A percentile compares a stretch with the other conserved stretches of the same genome.
Conservation (phyloP, 2,329 filamentous ascomycete species). For the Diaporthe nobilis region DNA sequence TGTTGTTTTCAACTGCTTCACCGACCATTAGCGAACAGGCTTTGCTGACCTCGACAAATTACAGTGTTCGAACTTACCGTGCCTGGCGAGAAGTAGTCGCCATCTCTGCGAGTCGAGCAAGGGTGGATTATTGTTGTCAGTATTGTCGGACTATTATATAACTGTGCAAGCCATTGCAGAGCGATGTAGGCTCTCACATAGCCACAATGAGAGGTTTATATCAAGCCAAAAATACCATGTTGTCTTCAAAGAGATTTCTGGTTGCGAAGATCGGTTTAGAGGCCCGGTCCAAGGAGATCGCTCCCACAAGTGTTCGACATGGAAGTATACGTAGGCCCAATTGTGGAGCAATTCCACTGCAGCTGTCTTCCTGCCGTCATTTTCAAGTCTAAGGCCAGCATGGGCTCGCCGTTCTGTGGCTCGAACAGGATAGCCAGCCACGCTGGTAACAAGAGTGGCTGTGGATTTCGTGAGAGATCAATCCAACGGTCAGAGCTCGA, state of each 20-base stretch:
- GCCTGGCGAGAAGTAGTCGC: conserved; percentile 11
- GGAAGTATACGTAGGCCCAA: neutral
- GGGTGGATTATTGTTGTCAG: neutral
- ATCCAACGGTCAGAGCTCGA: neutral
- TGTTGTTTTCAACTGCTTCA: no score
- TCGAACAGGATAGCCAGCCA: neutral
- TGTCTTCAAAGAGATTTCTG: neutral
- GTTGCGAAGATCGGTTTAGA: no score
- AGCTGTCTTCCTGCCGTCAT: neutral
- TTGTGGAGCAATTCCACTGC: neutral
- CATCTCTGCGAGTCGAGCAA: neutral
- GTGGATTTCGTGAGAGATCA: no score
- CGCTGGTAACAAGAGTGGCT: neutral
- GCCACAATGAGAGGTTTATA: neutral
- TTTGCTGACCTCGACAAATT: neutral
- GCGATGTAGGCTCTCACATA: neutral
- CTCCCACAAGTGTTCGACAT: neutral
- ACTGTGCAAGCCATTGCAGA: neutral
- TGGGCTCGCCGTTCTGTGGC: neutral
- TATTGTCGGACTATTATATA: neutral
- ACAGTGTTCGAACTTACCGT: conserved; percentile 25
- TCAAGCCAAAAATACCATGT: neutral
- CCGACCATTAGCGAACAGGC: neutral
- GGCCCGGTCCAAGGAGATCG: neutral
- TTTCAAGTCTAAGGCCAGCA: neutral